Base-by-base conservation (phyloP, 1,284 basidiomycete species). In the Peniophora sp. region DNA sequence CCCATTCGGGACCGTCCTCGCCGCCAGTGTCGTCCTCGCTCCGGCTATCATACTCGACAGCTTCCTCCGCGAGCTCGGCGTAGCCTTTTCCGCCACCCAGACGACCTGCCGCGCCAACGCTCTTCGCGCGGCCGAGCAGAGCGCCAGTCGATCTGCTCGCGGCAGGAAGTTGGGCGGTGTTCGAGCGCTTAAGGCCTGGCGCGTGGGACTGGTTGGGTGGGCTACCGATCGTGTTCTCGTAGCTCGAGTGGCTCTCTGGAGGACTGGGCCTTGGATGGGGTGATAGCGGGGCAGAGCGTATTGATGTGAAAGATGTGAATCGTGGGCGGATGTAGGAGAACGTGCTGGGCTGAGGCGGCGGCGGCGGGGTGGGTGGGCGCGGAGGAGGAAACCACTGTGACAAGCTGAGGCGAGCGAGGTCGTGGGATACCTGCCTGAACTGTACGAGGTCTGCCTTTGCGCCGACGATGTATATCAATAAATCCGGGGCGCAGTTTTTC, bases 391-490 rank as follows among this genome's bases (percentile, higher is more conserved):
- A 91, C 83, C 89, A 89, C 48, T 82, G 86, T 57, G 88, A 84
- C 27, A 91, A 69, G n/a, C 84, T 83, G 54, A 85, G 73, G 14
- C 89, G 82, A 46, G 90, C 92, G 53, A 86, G 77, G 65, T 91
- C 89, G 46, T 85, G 71, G 9, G 88, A 85, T 53, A 94, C 85
- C 61, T 87, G 82, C 49, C 86, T 79, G 51, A 79, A 71, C 19
- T 72, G 69, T 51, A 78, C 69, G 50, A 95, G 74, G 72, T 95
- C 92, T 57, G 85, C 83, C 68, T 96, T 96, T 54, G 92, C 82
- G 53, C 92, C 92, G 56, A 95, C 92, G 57, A 96, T 90, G 68
- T 92, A 92, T 59, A 95, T 92, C 63, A 95, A 85, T 51, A 95
- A 76, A 61, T 90, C 87, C 59, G 77, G 79, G 50, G 77, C 75